Evolutionary conservation across 176 grass and related monocot genomes (phyloP).

Genomic region (Secale cereale): DNA sequence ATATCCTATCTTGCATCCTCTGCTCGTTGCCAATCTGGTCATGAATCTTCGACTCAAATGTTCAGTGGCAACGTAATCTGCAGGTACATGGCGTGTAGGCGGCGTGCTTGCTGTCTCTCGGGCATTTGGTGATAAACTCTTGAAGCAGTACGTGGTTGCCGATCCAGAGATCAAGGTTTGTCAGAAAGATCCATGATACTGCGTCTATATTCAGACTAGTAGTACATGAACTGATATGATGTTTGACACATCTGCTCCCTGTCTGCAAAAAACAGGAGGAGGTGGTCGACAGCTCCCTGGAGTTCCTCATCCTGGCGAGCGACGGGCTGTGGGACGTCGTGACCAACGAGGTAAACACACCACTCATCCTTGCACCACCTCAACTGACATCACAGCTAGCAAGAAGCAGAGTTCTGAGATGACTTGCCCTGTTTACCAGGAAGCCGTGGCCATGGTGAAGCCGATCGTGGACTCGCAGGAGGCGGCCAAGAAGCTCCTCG

Average conservation of each 20-base stretch:
- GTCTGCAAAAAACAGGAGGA: slow-evolving; percentile 57
- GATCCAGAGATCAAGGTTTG: slow-evolving; percentile 92
- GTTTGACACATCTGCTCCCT: too few relatives aligned
- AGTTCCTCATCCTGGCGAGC: slow-evolving; percentile 92
- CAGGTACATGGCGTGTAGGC: slow-evolving; percentile 88
- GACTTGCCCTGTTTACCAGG: slow-evolving; percentile 20
- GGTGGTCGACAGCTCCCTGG: slow-evolving; percentile 65
- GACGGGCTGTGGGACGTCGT: slow-evolving; percentile 94
- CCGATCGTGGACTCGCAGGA: slow-evolving; percentile 63
- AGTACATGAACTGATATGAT: too few relatives aligned
- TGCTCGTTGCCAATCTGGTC: neutral
- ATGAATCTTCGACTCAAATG: neutral
- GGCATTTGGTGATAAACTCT: slow-evolving; percentile 81
- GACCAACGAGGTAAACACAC: slow-evolving; percentile 54
- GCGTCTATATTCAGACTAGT: too few relatives aligned
- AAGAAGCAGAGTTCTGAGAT: neutral
- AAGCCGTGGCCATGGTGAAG: slow-evolving; percentile 77
- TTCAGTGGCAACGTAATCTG: neutral
- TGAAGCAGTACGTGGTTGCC: slow-evolving; percentile 92
- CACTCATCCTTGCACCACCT: neutral
- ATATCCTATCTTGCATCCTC: neutral
- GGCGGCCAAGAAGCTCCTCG: slow-evolving; percentile 68
- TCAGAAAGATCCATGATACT: neutral
- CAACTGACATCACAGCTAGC: neutral
- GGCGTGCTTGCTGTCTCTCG: slow-evolving; percentile 89